Percentiles rank a stretch among this genome's conserved stretches.
Evolutionary conservation across 202 grass and related monocot genomes (phyloP).

Genomic region (Bolboschoenoplectus hybrid): DNA sequence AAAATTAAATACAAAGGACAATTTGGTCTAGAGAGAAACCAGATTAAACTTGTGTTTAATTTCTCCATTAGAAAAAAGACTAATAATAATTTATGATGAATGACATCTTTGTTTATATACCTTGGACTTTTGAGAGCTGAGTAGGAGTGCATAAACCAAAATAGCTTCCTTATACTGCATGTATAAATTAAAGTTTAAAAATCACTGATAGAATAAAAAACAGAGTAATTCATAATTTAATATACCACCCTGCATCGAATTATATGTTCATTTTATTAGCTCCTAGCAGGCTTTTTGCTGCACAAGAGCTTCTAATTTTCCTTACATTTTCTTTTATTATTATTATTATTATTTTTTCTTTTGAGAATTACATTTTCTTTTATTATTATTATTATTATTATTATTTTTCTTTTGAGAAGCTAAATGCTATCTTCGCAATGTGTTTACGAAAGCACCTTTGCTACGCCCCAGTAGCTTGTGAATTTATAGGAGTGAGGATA

Average conservation of each 20-base stretch:
- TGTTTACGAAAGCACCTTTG: neutral
- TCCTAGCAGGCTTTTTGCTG: neutral
- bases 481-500: slow-evolving; percentile 7
- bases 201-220: neutral
- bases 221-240: neutral
- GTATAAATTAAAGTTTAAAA: slow-evolving; percentile 16
- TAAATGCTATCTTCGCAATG: neutral
- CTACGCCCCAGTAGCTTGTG: neutral
- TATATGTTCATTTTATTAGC: neutral
- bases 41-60: neutral
- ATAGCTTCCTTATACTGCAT: slow-evolving; percentile 92
- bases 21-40: neutral
- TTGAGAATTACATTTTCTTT: neutral
- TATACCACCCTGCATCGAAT: neutral
- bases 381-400: neutral
- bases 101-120: slow-evolving; percentile 39
- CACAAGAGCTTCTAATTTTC: neutral
- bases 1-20: neutral
- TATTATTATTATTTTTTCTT: neutral
- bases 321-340: neutral
- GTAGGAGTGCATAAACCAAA: slow-evolving; percentile 75
- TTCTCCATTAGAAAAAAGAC: neutral
- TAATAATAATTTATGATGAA: neutral
- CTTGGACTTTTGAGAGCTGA: slow-evolving; percentile 68
- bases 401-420: neutral